Evolutionary conservation across 2,329 filamentous ascomycete genomes (phyloP).

Genomic region (Escovopsis sp.): DNA sequence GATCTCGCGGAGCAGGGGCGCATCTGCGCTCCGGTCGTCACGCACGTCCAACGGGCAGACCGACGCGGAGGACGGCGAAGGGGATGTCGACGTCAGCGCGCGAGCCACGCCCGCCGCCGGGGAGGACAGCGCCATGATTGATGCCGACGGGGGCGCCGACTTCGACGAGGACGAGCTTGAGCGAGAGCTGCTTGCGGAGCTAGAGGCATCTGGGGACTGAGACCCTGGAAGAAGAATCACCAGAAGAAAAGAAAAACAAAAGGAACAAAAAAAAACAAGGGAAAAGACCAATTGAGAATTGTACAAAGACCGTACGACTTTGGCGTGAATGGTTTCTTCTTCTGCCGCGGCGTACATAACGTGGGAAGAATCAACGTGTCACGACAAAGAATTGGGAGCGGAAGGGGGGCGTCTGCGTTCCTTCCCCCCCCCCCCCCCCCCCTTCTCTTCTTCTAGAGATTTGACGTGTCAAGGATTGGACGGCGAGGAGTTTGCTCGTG

Average conservation of each 20-base stretch:
- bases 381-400: no score
- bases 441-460: no score
- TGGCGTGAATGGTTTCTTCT: no score
- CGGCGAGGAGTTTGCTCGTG: slow-evolving; percentile 1
- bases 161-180: slow-evolving; percentile 44
- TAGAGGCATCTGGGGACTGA: slow-evolving; percentile 28
- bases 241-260: no score
- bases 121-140: slow-evolving; percentile 16
- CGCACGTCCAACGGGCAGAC: slow-evolving; percentile 25
- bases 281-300: no score
- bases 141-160: slow-evolving; percentile 21
- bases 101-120: slow-evolving; percentile 25
- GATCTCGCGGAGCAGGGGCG: slow-evolving; percentile 28
- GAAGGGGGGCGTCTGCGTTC: no score
- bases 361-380: no score
- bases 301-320: no score
- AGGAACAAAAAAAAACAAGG: no score
- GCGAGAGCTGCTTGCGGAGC: slow-evolving; percentile 46
- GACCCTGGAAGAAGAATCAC: background rate
- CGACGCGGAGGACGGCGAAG: slow-evolving; percentile 17
- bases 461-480: no score
- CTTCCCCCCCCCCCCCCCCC: no score
- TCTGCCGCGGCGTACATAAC: no score
- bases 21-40: slow-evolving; percentile 31
- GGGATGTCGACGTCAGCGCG: slow-evolving; percentile 16